Conservation (phyloP, 2,329 filamentous ascomycete genomes). For the Talaromyces pinophilus region DNA sequence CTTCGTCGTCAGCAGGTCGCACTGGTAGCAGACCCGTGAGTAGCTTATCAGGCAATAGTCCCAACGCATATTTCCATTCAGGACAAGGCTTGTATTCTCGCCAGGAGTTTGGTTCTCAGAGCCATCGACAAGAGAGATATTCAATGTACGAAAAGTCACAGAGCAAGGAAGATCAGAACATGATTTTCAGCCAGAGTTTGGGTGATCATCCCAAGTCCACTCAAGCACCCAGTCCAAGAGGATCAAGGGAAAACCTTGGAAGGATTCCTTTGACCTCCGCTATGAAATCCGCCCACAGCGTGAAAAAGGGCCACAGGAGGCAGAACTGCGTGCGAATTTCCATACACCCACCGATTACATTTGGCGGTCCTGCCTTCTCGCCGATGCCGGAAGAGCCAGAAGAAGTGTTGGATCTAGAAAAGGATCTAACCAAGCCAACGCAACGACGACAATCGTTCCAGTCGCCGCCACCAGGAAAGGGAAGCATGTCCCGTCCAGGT, state of each 20-base stretch:
- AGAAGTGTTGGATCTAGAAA: conserved; percentile 34
- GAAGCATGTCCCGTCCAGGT: background rate
- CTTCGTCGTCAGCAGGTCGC: conserved; percentile 18
- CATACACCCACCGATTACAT: conserved; percentile 40
- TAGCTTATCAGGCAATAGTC: conserved; percentile 16
- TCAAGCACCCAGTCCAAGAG: conserved; percentile 28
- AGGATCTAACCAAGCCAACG: conserved; percentile 17
- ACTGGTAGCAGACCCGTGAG: conserved; percentile 18
- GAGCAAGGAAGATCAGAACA: conserved; percentile 12
- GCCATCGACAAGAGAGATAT: conserved; percentile 20
- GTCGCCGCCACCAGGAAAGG: background rate
- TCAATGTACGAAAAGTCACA: conserved; percentile 23
- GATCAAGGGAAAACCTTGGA: conserved; percentile 27
- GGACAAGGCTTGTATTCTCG: conserved; percentile 23
- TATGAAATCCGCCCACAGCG: conserved; percentile 35
- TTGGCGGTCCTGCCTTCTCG: conserved; percentile 36
- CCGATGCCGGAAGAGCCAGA: conserved; percentile 41
- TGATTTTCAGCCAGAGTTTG: conserved; percentile 20
- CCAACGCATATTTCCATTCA: conserved; percentile 10
- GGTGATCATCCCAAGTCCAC: conserved; percentile 20
- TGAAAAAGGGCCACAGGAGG: conserved; percentile 44
- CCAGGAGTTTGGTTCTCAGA: conserved; percentile 22
- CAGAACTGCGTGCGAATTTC: conserved; percentile 49
- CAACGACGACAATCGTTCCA: conserved; percentile 3
- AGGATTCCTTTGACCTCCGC: conserved; percentile 35